These are phyloP conservation scores for Scytalidium sp. DNA, from an alignment of 2,329 filamentous ascomycete species.

Conservation along the genomic window DNA sequence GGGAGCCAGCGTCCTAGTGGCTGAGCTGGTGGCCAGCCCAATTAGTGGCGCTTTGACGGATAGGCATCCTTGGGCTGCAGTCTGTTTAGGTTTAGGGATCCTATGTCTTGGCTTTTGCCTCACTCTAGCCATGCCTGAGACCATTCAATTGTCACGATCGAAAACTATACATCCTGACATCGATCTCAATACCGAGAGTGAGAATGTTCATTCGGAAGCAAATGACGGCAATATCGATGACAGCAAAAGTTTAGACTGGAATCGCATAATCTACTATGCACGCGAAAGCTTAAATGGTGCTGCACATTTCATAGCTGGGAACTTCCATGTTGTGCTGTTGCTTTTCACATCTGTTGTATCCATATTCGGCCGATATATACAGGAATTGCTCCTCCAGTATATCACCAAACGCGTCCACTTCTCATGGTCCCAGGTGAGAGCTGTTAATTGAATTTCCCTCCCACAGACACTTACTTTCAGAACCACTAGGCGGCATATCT, in stretches of 20 bases:
- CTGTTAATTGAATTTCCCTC: neutral
- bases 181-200: neutral
- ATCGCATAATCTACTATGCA: neutral
- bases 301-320: neutral
- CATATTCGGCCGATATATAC: conserved; percentile 12
- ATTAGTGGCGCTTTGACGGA: conserved; percentile 32
- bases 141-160: conserved; percentile 1
- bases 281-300: conserved; percentile 4
- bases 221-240: neutral
- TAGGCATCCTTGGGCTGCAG: conserved; percentile 9
- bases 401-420: conserved; percentile 48
- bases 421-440: conserved; percentile 39
- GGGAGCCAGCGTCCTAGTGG: conserved; percentile 20
- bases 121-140: conserved; percentile 20
- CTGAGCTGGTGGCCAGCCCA: conserved; percentile 30
- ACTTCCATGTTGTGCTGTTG: neutral
- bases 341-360: conserved; percentile 8
- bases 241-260: neutral
- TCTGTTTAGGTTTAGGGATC: conserved; percentile 7
- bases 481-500: conserved; percentile 11
- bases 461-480: neutral
- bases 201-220: neutral
- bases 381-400: conserved; percentile 48
- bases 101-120: conserved; percentile 4
- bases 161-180: conserved; percentile 6